Conservation (phyloP, 75 land plant species). For the Cupressus sempervirens region DNA sequence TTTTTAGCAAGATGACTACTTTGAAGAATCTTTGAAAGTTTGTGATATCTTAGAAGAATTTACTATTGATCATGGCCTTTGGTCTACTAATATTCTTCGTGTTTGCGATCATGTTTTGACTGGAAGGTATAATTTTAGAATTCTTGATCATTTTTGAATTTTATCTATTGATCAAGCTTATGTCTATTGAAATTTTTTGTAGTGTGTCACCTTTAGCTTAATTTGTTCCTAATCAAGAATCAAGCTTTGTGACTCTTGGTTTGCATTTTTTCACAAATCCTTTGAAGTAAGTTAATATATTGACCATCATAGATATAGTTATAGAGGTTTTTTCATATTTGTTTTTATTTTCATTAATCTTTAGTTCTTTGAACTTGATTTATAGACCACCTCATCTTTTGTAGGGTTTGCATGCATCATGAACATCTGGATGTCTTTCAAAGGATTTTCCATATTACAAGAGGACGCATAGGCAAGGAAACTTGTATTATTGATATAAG, state of each 20-base stretch:
- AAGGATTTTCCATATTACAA: slow-evolving; percentile 78
- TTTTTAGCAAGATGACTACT: slow-evolving; percentile 74
- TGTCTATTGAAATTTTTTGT: slow-evolving; percentile 14
- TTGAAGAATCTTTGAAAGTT: slow-evolving; percentile 97
- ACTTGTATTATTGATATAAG: slow-evolving; percentile 89
- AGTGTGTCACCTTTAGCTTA: slow-evolving; percentile 87
- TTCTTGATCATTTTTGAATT: background rate
- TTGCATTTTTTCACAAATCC: slow-evolving; percentile 75
- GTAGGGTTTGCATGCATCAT: slow-evolving; percentile 91
- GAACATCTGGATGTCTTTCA: slow-evolving; percentile 98
- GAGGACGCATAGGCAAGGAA: slow-evolving; percentile 94
- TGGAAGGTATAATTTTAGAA: slow-evolving; percentile 55
- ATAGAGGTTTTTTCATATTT: background rate
- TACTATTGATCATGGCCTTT: slow-evolving; percentile 65
- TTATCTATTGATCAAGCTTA: background rate
- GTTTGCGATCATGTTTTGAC: slow-evolving; percentile 94
- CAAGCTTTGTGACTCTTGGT: slow-evolving; percentile 83
- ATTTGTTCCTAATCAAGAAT: slow-evolving; percentile 87
- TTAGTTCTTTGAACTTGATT: background rate
- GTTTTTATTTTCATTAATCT: background rate
- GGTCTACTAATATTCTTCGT: slow-evolving; percentile 76
- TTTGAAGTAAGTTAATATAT: slow-evolving; percentile 55
- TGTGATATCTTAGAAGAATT: slow-evolving; percentile 95
- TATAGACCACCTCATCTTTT: slow-evolving; percentile 7
- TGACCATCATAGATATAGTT: background rate